Conservation (phyloP, 2,329 filamentous ascomycete species). For the Teratosphaeria viscida region DNA sequence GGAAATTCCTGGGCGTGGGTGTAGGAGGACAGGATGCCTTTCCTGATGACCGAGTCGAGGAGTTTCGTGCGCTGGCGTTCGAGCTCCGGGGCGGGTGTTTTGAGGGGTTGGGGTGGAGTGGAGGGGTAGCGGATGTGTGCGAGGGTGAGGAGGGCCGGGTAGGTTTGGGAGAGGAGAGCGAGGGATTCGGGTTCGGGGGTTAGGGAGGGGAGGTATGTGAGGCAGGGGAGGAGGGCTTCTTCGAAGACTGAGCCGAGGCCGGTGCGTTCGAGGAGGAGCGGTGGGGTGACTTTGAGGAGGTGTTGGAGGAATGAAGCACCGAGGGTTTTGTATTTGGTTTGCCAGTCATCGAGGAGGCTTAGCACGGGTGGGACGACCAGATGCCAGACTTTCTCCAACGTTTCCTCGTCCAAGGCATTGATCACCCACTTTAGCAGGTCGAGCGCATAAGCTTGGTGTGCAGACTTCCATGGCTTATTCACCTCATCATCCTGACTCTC, state of each 20-base stretch:
- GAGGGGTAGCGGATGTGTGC: slow-evolving; percentile 32
- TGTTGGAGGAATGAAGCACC: slow-evolving; percentile 46
- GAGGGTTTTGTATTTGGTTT: slow-evolving; percentile 41
- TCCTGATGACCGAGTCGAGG: slow-evolving; percentile 36
- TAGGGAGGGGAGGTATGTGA: slow-evolving; percentile 66
- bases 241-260: slow-evolving; percentile 60
- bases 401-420: slow-evolving; percentile 37
- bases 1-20: slow-evolving; percentile 46
- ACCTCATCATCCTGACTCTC: slow-evolving; percentile 30
- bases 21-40: slow-evolving; percentile 29
- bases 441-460: slow-evolving; percentile 38
- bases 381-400: slow-evolving; percentile 51
- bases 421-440: slow-evolving; percentile 55
- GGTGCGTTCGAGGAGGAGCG: slow-evolving; percentile 46
- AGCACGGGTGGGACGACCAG: slow-evolving; percentile 60
- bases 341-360: slow-evolving; percentile 55
- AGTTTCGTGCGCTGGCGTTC: slow-evolving; percentile 25
- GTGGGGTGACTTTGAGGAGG: slow-evolving; percentile 48
- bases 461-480: slow-evolving; percentile 53
- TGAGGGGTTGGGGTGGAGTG: slow-evolving; percentile 1
- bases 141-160: slow-evolving; percentile 55
- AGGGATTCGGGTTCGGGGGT: slow-evolving; percentile 65
- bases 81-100: slow-evolving; percentile 9
- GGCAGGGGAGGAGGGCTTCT: slow-evolving; percentile 57
- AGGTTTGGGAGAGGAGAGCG: slow-evolving; percentile 52